Percentiles rank a stretch among this genome's conserved stretches.
Conservation (phyloP, 306 rosid species). For the Spatholobus suberectus region DNA sequence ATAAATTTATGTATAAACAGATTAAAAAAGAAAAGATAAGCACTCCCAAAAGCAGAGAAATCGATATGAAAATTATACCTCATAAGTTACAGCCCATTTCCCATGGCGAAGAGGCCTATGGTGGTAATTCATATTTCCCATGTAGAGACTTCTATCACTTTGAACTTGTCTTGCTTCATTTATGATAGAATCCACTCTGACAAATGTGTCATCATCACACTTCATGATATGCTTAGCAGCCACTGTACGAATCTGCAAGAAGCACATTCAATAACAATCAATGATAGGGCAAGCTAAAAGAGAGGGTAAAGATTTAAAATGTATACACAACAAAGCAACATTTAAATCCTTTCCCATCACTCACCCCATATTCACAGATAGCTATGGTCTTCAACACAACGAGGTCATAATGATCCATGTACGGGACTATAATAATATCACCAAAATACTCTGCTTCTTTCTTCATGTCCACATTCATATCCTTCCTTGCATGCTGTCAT, state of each 20-base stretch:
- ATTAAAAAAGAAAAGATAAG: neutral
- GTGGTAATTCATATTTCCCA: slow-evolving; percentile 92
- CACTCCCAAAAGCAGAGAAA: slow-evolving; percentile 21
- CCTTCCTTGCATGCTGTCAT: slow-evolving; percentile 86
- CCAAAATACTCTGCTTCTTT: slow-evolving; percentile 94
- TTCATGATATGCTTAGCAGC: slow-evolving; percentile 88
- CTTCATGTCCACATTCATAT: slow-evolving; percentile 75
- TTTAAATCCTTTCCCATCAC: slow-evolving; percentile 38
- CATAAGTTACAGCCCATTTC: slow-evolving; percentile 99
- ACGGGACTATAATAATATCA: slow-evolving; percentile 91
- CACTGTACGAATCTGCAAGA: slow-evolving; percentile 63
- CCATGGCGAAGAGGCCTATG: slow-evolving; percentile 87
- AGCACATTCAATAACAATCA: slow-evolving; percentile 13
- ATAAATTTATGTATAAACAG: neutral
- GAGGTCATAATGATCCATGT: slow-evolving; percentile 94
- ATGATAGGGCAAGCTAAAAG: slow-evolving; percentile 17
- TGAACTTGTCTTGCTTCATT: slow-evolving; percentile 60
- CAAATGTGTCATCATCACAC: slow-evolving; percentile 97
- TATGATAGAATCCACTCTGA: slow-evolving; percentile 80
- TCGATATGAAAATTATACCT: slow-evolving; percentile 54
- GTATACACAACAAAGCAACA: slow-evolving; percentile 18
- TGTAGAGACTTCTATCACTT: slow-evolving; percentile 69
- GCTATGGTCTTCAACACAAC: slow-evolving; percentile 97
- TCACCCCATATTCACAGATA: slow-evolving; percentile 95
- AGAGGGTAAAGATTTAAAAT: neutral